These are phyloP conservation scores for Colletotrichum orchidophilum DNA, from an alignment of 2,329 filamentous ascomycete species.

Conservation along the genomic window DNA sequence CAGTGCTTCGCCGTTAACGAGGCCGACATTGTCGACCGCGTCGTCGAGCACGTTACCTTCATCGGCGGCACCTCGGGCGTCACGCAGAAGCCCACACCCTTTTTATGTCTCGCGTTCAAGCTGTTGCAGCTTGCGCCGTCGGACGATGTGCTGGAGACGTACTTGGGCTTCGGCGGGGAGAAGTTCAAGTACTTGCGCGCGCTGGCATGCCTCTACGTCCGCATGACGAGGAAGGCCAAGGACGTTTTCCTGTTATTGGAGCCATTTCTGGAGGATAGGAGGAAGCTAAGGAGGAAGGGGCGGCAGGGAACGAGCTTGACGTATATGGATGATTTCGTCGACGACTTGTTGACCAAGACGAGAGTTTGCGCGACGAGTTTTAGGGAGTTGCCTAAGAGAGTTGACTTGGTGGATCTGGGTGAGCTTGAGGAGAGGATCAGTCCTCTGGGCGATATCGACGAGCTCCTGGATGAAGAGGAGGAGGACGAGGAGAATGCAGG, in stretches of 20 bases:
- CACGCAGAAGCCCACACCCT: conserved; percentile 87
- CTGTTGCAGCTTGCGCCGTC: conserved; percentile 87
- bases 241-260: conserved; percentile 85
- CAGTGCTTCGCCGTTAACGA: conserved; percentile 97
- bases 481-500: conserved; percentile 43
- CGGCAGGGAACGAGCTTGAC: conserved; percentile 80
- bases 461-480: conserved; percentile 68
- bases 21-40: conserved; percentile 84
- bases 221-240: conserved; percentile 83
- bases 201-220: conserved; percentile 91
- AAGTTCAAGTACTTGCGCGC: conserved; percentile 89
- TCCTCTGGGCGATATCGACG: conserved; percentile 82
- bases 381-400: conserved; percentile 88
- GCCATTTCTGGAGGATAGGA: conserved; percentile 80
- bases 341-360: conserved; percentile 89
- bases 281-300: conserved; percentile 83
- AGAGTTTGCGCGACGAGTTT: conserved; percentile 90
- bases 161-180: conserved; percentile 79
- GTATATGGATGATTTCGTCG: conserved; percentile 90
- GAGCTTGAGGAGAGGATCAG: conserved; percentile 86
- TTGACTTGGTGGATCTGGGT: conserved; percentile 88
- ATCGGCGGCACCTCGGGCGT: conserved; percentile 90
- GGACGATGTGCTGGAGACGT: conserved; percentile 81
- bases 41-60: conserved; percentile 81
- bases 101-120: conserved; percentile 95